Evolutionary conservation across 164 flowering plant genomes (phyloP), one percentile per base, ranked within the genome.

Genomic region (Hamamelis virginiana): DNA sequence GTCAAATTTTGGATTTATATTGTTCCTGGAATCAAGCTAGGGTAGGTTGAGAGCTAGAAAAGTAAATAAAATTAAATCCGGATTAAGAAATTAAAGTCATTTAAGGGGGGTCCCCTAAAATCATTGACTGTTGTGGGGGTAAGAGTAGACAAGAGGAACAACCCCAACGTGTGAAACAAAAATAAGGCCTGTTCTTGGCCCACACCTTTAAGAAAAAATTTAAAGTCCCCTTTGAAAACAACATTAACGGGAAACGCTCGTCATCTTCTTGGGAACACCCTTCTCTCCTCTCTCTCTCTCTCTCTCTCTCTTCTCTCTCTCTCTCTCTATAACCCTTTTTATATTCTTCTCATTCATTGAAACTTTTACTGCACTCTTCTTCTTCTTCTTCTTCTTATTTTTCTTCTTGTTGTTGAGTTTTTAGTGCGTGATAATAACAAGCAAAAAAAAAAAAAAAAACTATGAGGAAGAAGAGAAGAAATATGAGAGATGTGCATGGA

Each of bases 181-280:
- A 70, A n/a, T n/a, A n/a, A 66, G 66, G 77, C 52, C 63, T 48
- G 19, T 10, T 43, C 11, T 67, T 72, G 69, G 75, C 75, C 69
- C 72, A 64, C 66, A 9, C 18, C n/a, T 13, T 8, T 1, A 50
- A 64, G 4, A 48, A 8, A 5, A 64, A 46, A 33, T 66, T 66
- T 13, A 19, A 19, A 21, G 21, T 15, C 14, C 23, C 59, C 64
- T 70, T 74, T 70, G 71, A 69, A 78, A 60, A 75, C 78, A 64
- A 61, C 59, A 78, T 60, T 25, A 78, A 75, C 75, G 78, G 71
- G 70, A 77, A 77, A 77, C 66, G 68, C 75, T 70, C 77, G 72
- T 71, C 76, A 55, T 77, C 80, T 69, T 77, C 80, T 77, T 70
- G 74, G 76, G 73, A 75, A 75, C 72, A 67, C 47, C 58, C 52